Percentiles rank a stretch among this genome's conserved stretches.
Evolutionary conservation across 768 basidiomycete genomes (phyloP).

Genomic region (Boletus tylopilopsis): DNA sequence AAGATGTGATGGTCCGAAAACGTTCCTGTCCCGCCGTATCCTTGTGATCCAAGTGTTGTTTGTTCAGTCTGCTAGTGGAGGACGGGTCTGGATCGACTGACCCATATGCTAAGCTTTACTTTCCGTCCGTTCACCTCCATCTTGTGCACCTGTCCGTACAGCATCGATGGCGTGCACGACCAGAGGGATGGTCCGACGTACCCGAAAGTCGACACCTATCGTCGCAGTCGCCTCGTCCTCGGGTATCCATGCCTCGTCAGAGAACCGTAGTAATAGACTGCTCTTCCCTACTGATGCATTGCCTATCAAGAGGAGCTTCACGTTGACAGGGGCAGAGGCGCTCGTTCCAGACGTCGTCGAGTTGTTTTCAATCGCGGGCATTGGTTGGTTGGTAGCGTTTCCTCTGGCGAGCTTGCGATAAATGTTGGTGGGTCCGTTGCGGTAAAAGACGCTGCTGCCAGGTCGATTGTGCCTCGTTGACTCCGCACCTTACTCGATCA

Average conservation of each 20-base stretch:
- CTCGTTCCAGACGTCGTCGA: conserved; percentile 25
- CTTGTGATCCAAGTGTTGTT: too few species aligned
- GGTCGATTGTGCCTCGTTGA: conserved; percentile 17
- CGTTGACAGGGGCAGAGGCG: conserved; percentile 48
- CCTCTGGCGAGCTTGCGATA: neutral
- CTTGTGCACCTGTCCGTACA: conserved; percentile 67
- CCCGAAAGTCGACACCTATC: conserved; percentile 82
- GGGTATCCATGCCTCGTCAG: conserved; percentile 92
- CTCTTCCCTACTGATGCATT: conserved; percentile 93
- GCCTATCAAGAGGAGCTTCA: conserved; percentile 81
- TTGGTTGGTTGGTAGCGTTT: conserved; percentile 1
- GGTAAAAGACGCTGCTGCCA: conserved; percentile 1
- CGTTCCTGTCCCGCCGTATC: conserved; percentile 97
- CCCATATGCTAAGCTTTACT: conserved; percentile 97
- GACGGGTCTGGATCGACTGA: conserved; percentile 34
- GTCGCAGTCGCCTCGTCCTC: conserved; percentile 87
- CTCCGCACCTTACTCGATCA: conserved; percentile 20
- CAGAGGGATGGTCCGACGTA: conserved; percentile 35
- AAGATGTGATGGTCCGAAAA: conserved; percentile 91
- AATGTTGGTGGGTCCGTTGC: too few species aligned
- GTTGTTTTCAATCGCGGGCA: conserved; percentile 20
- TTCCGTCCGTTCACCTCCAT: conserved; percentile 81
- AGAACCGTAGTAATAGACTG: conserved; percentile 89
- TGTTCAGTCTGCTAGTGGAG: neutral
- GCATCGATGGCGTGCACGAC: neutral